Base-by-base conservation (phyloP, 306 rosid species). In the Casuarina equisetifolia region DNA sequence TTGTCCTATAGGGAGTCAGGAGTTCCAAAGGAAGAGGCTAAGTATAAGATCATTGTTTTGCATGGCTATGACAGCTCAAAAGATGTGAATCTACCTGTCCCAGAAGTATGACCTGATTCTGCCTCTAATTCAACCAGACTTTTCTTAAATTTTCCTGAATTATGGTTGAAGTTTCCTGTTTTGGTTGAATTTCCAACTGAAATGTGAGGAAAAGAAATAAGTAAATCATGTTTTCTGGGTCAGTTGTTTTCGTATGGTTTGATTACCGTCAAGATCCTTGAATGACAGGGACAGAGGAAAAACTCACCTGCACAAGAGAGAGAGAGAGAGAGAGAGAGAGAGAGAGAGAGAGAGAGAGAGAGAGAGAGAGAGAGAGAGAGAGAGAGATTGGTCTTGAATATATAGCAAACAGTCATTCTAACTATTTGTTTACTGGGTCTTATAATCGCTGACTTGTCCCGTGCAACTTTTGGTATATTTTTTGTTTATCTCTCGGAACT, bases 1-100 rank as follows among this genome's bases (percentile, higher is more conserved):
- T 89, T 94, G 89, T 93, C 98, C 69, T 92, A 94, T 84, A 38
- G 86, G 38, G 94, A 90, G 76, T 68, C 52, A 3, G 98, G 98
- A 62, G 89, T 89, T 82, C 82, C 88, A 1, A 94, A 88, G 77
- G 90, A 90, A 61, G 85, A 82, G 67, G 96, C 97, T 7, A 81
- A 69, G 73, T 75, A 85, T 89, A 94, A 86, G 85, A 91, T 90
- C 82, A 88, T 91, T 62, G 70, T 86, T 40, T 20, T 79, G 73
- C 98, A 94, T 78, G 97, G 97, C 77, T 90, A 44, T 78, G 40
- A 7, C 58, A 50, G 61, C 84, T 86, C 94, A 80, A 94, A 90
- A 83, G 93, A 94, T 73, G 0, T 78, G 39, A 2, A 1, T 55
- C 78, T 94, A 36, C 86, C 92, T 38, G 15, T 84, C 51, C 59